These are phyloP conservation scores for Orychophragmus violaceus DNA, from an alignment of 345 rosid genomes.

Conservation along the genomic window DNA sequence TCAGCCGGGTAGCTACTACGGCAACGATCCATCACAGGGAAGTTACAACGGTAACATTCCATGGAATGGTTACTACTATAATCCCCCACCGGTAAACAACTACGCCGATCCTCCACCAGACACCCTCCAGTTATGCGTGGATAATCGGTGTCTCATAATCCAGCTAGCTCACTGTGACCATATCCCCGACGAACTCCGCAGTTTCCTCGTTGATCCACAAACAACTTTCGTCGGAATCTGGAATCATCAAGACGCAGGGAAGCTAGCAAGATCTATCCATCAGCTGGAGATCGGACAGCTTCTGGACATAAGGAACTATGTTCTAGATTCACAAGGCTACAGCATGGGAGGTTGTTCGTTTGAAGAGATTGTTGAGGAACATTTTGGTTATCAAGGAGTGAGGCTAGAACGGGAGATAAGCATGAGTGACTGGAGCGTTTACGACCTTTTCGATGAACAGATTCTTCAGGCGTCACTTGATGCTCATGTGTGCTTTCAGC, in stretches of 20 bases:
- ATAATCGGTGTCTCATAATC: conserved; percentile 31
- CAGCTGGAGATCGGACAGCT: conserved; percentile 20
- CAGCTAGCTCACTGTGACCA: conserved; percentile 13
- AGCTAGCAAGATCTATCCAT: conserved; percentile 15
- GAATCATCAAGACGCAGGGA: conserved; percentile 27
- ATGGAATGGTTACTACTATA: background rate
- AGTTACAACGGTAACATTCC: background rate
- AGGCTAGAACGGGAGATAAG: conserved; percentile 20
- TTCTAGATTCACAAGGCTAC: background rate
- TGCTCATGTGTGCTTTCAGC: conserved; percentile 20
- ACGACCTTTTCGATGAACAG: conserved; percentile 23
- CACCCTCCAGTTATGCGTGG: conserved; percentile 37
- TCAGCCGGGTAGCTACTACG: no score
- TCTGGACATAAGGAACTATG: conserved; percentile 27
- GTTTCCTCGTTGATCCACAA: conserved; percentile 6
- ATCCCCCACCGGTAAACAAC: background rate
- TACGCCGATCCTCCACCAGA: background rate
- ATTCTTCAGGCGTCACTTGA: conserved; percentile 29
- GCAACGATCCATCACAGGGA: background rate
- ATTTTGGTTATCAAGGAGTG: conserved; percentile 29
- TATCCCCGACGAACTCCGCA: conserved; percentile 20
- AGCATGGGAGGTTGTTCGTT: conserved; percentile 7
- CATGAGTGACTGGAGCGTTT: conserved; percentile 34
- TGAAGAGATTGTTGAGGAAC: conserved; percentile 28
- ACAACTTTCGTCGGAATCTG: background rate